Evolutionary conservation across 1,284 basidiomycete genomes (phyloP).

Genomic region (Singerocomus inundabilis): DNA sequence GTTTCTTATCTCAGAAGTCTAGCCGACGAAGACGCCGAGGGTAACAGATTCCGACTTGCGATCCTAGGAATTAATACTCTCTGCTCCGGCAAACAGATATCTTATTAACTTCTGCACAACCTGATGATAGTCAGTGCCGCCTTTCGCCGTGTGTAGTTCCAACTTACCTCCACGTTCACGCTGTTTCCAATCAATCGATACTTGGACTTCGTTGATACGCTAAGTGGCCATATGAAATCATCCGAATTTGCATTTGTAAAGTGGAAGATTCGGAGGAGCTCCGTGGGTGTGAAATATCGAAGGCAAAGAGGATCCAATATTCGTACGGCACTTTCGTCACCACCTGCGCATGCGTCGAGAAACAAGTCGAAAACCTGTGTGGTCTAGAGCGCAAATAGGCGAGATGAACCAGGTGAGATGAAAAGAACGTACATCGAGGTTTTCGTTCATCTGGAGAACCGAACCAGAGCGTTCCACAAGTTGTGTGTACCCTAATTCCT

Average conservation of each 20-base stretch:
- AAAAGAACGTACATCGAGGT: constrained; percentile 52
- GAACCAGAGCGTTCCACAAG: constrained; percentile 75
- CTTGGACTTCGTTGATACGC: constrained; percentile 59
- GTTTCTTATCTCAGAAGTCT: too few species aligned
- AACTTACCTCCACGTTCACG: constrained; percentile 64
- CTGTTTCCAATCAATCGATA: constrained; percentile 79
- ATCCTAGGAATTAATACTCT: background rate
- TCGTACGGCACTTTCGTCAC: constrained; percentile 45
- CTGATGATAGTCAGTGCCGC: constrained; percentile 16
- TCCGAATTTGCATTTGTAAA: constrained; percentile 39
- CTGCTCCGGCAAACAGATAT: constrained; percentile 24
- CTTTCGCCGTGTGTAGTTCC: background rate
- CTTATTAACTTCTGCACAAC: constrained; percentile 26
- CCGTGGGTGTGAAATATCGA: constrained; percentile 70
- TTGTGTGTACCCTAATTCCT: constrained; percentile 63
- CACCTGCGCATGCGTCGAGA: constrained; percentile 42
- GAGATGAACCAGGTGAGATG: background rate
- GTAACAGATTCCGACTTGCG: too few species aligned
- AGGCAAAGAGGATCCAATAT: constrained; percentile 56
- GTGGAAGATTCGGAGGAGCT: constrained; percentile 66
- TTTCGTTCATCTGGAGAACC: constrained; percentile 66
- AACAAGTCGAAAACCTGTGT: constrained; percentile 58
- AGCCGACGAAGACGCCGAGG: too few species aligned
- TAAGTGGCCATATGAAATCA: constrained; percentile 57
- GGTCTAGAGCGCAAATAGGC: constrained; percentile 45